Conservation (phyloP, 352 stramenopile species). For the Pseudoperonospora humuli region DNA sequence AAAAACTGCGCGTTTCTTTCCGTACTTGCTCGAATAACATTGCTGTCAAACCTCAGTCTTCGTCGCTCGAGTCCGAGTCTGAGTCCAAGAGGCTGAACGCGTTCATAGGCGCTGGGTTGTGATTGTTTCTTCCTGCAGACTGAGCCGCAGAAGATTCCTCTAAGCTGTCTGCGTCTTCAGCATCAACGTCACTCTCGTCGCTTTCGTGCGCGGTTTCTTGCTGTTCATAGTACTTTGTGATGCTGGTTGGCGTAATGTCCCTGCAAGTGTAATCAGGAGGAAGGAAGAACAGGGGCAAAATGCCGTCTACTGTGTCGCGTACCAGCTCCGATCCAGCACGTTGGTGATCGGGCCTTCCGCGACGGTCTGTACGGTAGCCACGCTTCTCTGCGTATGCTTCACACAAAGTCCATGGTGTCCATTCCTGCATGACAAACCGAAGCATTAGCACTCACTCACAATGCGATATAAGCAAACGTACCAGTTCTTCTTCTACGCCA, state of each 20-base stretch:
- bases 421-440: constrained; percentile 37
- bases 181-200: constrained; percentile 10
- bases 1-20: too few species aligned
- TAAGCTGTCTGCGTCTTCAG: constrained; percentile 11
- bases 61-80: constrained; percentile 83
- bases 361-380: constrained; percentile 70
- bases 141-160: constrained; percentile 6
- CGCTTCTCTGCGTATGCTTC: constrained; percentile 82
- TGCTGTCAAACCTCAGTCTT: too few species aligned
- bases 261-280: constrained; percentile 64
- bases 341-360: constrained; percentile 72
- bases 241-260: constrained; percentile 32
- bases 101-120: constrained; percentile 46
- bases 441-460: neutral
- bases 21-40: too few species aligned
- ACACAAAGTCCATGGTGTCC: constrained; percentile 75
- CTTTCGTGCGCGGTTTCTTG: constrained; percentile 12
- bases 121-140: constrained; percentile 1
- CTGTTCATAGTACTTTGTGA: constrained; percentile 26
- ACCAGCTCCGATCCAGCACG: constrained; percentile 75
- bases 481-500: constrained; percentile 64
- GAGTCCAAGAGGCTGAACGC: constrained; percentile 78
- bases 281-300: constrained; percentile 75
- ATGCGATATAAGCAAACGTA: constrained; percentile 15
- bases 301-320: constrained; percentile 73